A percentile compares a stretch with the other conserved stretches of the same genome.
phyloP scores from a whole-genome alignment of 176 grass and related monocot species.

The Rhipidocladum racemiflorum region DNA sequence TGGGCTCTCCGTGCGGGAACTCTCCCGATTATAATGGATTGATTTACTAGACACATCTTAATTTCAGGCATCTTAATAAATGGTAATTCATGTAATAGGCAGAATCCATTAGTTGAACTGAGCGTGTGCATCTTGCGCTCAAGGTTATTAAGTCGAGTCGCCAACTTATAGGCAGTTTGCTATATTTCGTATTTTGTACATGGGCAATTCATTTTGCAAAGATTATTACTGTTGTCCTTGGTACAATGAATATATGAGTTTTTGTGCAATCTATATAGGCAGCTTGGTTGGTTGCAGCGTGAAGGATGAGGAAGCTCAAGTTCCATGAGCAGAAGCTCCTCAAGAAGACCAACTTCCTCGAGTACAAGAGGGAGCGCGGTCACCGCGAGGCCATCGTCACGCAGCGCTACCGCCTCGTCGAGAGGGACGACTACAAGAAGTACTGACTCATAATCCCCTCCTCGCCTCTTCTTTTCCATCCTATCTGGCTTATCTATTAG shows the following conservation, averaged over 20 bases:
- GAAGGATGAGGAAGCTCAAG: slow-evolving; percentile 56
- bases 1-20: too few species aligned
- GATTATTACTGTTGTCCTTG: too few species aligned
- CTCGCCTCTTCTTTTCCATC: neutral
- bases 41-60: neutral
- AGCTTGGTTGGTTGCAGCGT: neutral
- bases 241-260: too few species aligned
- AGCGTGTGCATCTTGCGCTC: neutral
- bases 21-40: too few species aligned
- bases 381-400: slow-evolving; percentile 52
- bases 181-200: too few species aligned
- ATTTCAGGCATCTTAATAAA: neutral
- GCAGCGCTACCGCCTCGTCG: slow-evolving; percentile 48
- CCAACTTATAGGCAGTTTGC: too few species aligned
- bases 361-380: slow-evolving; percentile 42
- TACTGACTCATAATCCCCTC: neutral
- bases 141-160: too few species aligned
- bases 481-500: too few species aligned
- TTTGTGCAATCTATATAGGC: too few species aligned
- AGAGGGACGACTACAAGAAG: slow-evolving; percentile 62
- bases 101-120: neutral
- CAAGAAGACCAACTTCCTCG: slow-evolving; percentile 56
- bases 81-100: too few species aligned
- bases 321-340: slow-evolving; percentile 66
- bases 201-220: too few species aligned